Conservation (phyloP, 2,329 filamentous ascomycete species). For the Clarireedia hainanense region DNA sequence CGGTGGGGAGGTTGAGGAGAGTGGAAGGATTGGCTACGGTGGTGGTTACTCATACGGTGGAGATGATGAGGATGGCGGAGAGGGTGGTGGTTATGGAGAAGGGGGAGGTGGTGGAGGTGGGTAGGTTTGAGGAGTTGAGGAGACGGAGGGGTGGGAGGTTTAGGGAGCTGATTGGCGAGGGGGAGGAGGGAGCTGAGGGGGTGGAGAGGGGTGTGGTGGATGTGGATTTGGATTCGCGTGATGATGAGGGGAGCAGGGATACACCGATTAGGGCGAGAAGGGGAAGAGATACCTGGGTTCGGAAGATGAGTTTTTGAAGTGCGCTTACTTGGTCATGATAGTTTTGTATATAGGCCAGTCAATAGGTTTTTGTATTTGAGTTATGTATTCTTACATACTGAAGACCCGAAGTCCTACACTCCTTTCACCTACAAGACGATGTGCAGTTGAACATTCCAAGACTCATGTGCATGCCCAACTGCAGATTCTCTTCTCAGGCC, state of each 20-base stretch:
- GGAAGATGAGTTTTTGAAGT: background rate
- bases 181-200: background rate
- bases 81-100: constrained; percentile 67
- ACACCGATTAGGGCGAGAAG: background rate
- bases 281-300: background rate
- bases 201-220: no score
- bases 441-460: no score
- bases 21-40: constrained; percentile 57
- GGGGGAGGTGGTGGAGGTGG: constrained; percentile 57
- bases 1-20: constrained; percentile 44
- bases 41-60: constrained; percentile 70
- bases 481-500: no score
- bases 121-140: constrained; percentile 53
- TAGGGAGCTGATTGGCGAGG: constrained; percentile 16
- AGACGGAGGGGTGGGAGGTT: constrained; percentile 18
- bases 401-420: no score
- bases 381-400: no score
- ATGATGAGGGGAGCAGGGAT: background rate
- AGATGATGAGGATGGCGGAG: constrained; percentile 82
- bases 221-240: background rate
- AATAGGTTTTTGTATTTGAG: no score
- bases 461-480: no score
- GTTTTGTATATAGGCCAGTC: no score
- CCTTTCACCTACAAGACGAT: no score
- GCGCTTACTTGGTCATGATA: no score